Conservation (phyloP, 805 yeast genomes). For the Saccharomycopsis lassenensis region DNA sequence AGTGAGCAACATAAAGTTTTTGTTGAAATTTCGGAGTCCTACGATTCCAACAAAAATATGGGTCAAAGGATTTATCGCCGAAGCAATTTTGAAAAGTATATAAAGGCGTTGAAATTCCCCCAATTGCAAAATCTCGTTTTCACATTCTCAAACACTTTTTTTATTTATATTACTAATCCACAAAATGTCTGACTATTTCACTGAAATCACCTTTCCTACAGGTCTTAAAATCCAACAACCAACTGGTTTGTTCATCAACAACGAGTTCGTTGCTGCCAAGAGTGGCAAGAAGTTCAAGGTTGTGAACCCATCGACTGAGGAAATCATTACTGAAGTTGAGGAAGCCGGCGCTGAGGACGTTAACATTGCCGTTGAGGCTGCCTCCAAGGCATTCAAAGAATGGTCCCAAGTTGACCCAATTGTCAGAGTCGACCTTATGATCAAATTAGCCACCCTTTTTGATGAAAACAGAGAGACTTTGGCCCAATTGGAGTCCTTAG, state of each 20-base stretch:
- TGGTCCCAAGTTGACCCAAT: slow-evolving; percentile 55
- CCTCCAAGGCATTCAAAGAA: slow-evolving; percentile 48
- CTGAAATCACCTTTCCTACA: slow-evolving; percentile 52
- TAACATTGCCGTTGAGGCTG: slow-evolving; percentile 58
- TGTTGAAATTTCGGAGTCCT: no score
- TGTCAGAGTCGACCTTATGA: slow-evolving; percentile 40
- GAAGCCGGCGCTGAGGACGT: slow-evolving; percentile 55
- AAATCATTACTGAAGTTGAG: slow-evolving; percentile 44
- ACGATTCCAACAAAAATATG: no score
- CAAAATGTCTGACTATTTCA: no score
- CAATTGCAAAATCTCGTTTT: no score
- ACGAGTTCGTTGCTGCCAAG: slow-evolving; percentile 55
- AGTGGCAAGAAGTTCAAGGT: slow-evolving; percentile 44
- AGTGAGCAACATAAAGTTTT: no score
- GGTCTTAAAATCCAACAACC: slow-evolving; percentile 67
- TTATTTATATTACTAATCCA: no score
- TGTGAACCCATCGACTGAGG: slow-evolving; percentile 56
- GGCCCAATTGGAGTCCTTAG: slow-evolving; percentile 60
- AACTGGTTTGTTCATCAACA: slow-evolving; percentile 83
- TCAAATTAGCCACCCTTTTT: slow-evolving; percentile 56
- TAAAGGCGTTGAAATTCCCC: no score
- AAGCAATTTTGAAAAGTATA: no score
- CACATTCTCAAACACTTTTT: no score
- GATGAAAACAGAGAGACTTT: slow-evolving; percentile 54
- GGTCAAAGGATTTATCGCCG: no score